These are phyloP conservation scores for Ophiostoma sp. DNA, from an alignment of 2,329 filamentous ascomycete genomes.

Conservation along the genomic window DNA sequence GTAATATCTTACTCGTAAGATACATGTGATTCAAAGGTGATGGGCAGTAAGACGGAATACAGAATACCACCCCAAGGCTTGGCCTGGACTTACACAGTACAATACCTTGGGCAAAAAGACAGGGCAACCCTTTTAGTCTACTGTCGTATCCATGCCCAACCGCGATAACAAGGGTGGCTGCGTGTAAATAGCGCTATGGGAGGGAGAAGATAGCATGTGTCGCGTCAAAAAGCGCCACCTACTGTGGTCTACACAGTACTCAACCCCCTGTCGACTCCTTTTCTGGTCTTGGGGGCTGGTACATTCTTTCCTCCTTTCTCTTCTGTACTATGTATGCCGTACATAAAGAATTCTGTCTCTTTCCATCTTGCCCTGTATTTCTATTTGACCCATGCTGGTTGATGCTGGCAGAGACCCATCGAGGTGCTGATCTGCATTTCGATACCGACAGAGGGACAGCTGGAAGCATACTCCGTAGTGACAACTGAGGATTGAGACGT, in stretches of 20 bases:
- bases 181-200: not conserved
- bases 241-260: no score
- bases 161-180: not conserved
- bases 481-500: not conserved
- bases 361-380: not conserved
- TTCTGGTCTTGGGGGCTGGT: not conserved
- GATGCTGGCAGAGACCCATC: not conserved
- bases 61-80: slow-evolving; percentile 1
- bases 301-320: not conserved
- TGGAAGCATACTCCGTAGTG: not conserved
- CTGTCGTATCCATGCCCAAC: not conserved
- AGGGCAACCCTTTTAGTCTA: not conserved
- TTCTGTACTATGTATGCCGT: not conserved
- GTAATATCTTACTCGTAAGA: no score
- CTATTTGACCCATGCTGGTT: slow-evolving; percentile 7
- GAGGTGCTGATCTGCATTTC: slow-evolving; percentile 9
- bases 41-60: not conserved
- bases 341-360: not conserved
- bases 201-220: not conserved
- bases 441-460: not conserved
- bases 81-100: not conserved
- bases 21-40: not conserved
- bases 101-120: no score
- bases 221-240: not conserved
- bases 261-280: not conserved